Base-by-base conservation (phyloP, 345 rosid species). In the Reutealis trisperma region DNA sequence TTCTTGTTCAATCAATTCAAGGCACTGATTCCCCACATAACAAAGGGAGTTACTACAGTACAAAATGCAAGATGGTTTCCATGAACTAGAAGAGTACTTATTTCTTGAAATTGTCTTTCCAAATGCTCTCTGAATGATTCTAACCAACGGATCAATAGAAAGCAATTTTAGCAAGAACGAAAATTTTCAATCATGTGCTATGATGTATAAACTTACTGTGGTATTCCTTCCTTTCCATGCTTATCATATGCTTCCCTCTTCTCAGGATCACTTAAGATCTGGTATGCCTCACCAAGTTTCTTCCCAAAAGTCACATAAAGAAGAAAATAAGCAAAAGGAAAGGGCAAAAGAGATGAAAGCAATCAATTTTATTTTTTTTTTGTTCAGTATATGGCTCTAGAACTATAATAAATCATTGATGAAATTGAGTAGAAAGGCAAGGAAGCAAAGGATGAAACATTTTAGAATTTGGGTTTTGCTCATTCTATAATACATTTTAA, bases 221-320 rank as follows among this genome's bases (percentile, higher is more conserved):
- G 79, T 45, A 96, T 70, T 67, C 95, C 98, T 70, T 84, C 92
- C 88, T 92, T 96, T 71, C 99, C 99, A 83, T 81, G 70, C 77
- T 86, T 92, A 86, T 96, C 92, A 82, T 94, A 96, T 55, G 93
- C 88, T 76, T 84, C 88, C 70, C 98, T 97, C 81, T 92, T 94
- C 75, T 87, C 92, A 0, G 97, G 95, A 86, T 96, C 98, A 78
- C 98, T 89, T 72, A 96, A 79, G 47, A 96, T 86, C 86, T 93
- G 98, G 81, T 93, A 96, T 25, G 99, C 98, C 88, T 96, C 98
- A 34, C 97, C 96, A 67, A 96, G 97, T 75, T 77, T 85, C 99
- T 96, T 83, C 62, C 82, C 19, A 84, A 47, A 71, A n/a, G 74
- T 5, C 25, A 37, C 71, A 75, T 62, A 79, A 75, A 45, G 30